Evolutionary conservation across 75 land plant genomes (phyloP).

Genomic region (Cupressus sempervirens): DNA sequence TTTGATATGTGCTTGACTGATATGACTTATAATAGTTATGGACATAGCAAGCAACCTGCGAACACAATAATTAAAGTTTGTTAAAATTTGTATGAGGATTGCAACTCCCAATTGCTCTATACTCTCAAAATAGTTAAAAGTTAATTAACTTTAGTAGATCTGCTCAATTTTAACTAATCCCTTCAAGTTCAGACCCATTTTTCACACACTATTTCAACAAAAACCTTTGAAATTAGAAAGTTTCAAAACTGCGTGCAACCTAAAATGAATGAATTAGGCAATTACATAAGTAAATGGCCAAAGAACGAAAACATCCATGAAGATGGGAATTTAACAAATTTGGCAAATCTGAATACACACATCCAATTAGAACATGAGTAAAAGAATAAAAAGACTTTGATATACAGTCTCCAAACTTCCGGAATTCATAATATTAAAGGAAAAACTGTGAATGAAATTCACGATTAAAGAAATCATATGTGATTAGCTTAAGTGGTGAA

Average conservation of each 20-base stretch:
- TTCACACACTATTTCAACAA: not conserved
- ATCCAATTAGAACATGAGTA: not conserved
- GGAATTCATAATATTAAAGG: not conserved
- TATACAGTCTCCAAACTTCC: not conserved
- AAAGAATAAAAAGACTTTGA: not conserved
- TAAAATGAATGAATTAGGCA: not conserved
- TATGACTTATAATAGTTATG: constrained; percentile 65
- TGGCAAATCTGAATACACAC: not conserved
- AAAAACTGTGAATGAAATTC: not conserved
- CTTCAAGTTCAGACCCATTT: not conserved
- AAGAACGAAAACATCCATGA: not conserved
- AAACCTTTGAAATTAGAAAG: not conserved
- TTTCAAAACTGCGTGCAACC: not conserved
- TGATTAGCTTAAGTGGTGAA: not conserved
- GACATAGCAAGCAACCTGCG: constrained; percentile 78
- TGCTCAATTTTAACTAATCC: not conserved
- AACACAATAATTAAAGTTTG: not conserved
- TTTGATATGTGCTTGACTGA: constrained; percentile 59
- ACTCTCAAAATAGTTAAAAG: not conserved
- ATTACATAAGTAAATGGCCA: not conserved
- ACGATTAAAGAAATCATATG: not conserved
- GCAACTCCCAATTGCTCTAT: not conserved
- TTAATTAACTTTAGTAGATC: not conserved
- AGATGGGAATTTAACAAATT: not conserved
- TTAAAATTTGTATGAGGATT: not conserved